Evolutionary conservation across 2,329 filamentous ascomycete genomes (phyloP).

Genomic region (Spiromastix sp.): DNA sequence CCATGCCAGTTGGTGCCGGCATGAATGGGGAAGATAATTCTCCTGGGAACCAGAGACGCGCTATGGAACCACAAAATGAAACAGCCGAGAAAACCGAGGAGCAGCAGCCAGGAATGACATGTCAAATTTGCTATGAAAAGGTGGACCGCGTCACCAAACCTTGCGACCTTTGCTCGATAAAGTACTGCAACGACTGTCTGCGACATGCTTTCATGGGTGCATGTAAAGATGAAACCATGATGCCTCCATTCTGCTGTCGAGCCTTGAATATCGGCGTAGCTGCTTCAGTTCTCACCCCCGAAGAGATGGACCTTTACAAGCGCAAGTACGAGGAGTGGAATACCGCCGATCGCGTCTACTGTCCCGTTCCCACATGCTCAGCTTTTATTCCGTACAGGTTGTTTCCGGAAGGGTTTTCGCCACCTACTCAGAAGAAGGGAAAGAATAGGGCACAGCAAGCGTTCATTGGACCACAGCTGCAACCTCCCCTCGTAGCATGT

Average conservation of each 20-base stretch:
- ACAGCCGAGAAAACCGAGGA: not conserved
- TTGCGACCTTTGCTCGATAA: slow-evolving; percentile 1
- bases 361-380: slow-evolving; percentile 39
- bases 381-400: slow-evolving; percentile 34
- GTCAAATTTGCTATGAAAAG: not conserved
- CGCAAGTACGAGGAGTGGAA: slow-evolving; percentile 39
- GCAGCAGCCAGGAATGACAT: not conserved
- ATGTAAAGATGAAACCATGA: slow-evolving; percentile 27
- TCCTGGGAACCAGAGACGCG: not conserved
- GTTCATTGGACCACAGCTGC: slow-evolving; percentile 3
- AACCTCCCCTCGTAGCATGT: slow-evolving; percentile 26
- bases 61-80: not conserved
- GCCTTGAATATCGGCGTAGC: slow-evolving; percentile 34
- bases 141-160: not conserved
- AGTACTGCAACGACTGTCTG: slow-evolving; percentile 7
- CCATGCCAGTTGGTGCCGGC: too few relatives aligned
- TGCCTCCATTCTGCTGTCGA: slow-evolving; percentile 38
- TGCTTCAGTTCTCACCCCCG: slow-evolving; percentile 22
- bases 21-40: too few relatives aligned
- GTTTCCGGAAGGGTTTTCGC: slow-evolving; percentile 9
- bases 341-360: slow-evolving; percentile 38
- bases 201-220: slow-evolving; percentile 31
- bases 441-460: not conserved
- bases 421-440: not conserved
- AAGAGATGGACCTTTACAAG: slow-evolving; percentile 29